These are phyloP conservation scores for Cyclotella sp. DNA, from an alignment of 108 stramenopile genomes.

Conservation along the genomic window DNA sequence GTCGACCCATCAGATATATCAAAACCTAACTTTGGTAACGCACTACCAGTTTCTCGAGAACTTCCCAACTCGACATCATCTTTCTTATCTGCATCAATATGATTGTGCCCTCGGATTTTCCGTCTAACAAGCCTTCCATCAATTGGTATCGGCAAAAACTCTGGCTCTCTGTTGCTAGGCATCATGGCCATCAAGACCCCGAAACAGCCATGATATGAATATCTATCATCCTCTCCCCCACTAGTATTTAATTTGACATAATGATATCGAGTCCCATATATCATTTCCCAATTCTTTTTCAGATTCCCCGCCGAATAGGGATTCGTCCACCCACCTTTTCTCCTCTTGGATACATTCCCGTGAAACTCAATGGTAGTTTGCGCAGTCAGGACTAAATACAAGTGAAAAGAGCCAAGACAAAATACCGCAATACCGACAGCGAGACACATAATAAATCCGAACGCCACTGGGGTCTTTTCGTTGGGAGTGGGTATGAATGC, in stretches of 20 bases:
- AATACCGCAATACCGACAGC: constrained; percentile 78
- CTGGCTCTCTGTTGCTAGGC: constrained; percentile 76
- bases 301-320: constrained; percentile 77
- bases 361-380: constrained; percentile 95
- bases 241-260: neutral
- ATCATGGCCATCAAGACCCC: constrained; percentile 57
- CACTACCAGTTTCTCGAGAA: neutral
- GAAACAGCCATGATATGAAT: constrained; percentile 26
- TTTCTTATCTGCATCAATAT: neutral
- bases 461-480: constrained; percentile 68
- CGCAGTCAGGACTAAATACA: constrained; percentile 74
- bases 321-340: constrained; percentile 65
- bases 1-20: constrained; percentile 5
- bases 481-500: constrained; percentile 64
- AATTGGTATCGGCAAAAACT: constrained; percentile 85
- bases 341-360: constrained; percentile 67
- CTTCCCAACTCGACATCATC: constrained; percentile 13
- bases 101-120: constrained; percentile 8
- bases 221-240: constrained; percentile 9
- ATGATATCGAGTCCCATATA: constrained; percentile 59
- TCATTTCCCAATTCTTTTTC: constrained; percentile 79
- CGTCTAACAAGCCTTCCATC: constrained; percentile 57
- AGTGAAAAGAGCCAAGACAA: constrained; percentile 79
- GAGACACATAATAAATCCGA: constrained; percentile 86
- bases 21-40: neutral